Evolutionary conservation across 345 rosid genomes (phyloP).

Genomic region (Durio zibethinus): DNA sequence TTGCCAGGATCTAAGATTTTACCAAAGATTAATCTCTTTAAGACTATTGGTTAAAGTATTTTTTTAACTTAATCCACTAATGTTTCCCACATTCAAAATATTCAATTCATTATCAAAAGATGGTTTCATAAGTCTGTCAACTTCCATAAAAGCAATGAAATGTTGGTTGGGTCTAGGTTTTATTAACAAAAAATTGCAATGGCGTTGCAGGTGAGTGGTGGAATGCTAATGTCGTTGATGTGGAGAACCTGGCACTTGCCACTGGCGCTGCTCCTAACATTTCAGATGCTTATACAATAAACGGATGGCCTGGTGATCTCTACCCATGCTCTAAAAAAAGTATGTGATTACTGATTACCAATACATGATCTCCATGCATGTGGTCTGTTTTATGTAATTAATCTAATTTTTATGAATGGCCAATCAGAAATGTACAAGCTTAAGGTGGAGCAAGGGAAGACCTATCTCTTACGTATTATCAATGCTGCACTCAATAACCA

Average conservation of each 20-base stretch:
- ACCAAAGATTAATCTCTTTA: background rate
- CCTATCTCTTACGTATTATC: slow-evolving; percentile 75
- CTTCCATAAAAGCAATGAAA: background rate
- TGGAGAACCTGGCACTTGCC: slow-evolving; percentile 49
- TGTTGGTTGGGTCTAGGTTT: background rate
- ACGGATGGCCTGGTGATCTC: slow-evolving; percentile 81
- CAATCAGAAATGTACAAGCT: slow-evolving; percentile 51
- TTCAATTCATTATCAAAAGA: no score
- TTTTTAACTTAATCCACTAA: no score
- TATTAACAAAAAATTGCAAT: background rate
- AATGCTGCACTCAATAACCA: slow-evolving; percentile 88
- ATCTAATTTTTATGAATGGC: background rate
- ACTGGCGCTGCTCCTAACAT: slow-evolving; percentile 51
- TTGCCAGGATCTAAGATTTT: background rate
- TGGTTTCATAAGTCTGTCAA: background rate
- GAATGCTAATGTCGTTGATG: slow-evolving; percentile 65
- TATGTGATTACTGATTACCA: slow-evolving; percentile 26
- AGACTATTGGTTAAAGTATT: background rate
- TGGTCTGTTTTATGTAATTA: background rate
- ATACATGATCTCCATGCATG: background rate
- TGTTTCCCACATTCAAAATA: background rate
- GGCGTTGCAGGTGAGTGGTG: slow-evolving; percentile 74
- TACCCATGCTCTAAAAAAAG: slow-evolving; percentile 72
- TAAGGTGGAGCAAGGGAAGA: slow-evolving; percentile 58
- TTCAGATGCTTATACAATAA: slow-evolving; percentile 82